Conservation (phyloP, 345 rosid species). For the Eucalyptus caleyi region DNA sequence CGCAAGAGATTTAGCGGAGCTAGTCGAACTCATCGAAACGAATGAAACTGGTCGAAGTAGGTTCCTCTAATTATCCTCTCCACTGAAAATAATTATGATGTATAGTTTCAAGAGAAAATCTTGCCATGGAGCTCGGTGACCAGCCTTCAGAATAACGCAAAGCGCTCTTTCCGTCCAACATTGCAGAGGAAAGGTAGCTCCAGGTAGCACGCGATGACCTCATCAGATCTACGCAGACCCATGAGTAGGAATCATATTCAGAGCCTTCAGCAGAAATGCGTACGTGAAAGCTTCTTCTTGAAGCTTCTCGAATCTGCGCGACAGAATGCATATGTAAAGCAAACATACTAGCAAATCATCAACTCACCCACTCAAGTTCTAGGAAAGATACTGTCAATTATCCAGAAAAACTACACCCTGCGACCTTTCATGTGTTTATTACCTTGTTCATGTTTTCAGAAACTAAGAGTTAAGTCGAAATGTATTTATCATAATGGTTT, state of each 20-base stretch:
- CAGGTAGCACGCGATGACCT: not conserved
- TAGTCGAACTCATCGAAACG: no score
- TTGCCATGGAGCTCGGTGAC: no score
- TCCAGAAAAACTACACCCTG: not conserved
- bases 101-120: no score
- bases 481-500: not conserved
- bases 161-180: not conserved
- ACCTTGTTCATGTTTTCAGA: not conserved
- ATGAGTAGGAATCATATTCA: constrained; percentile 50
- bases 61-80: no score
- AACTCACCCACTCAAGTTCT: not conserved
- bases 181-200: not conserved
- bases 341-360: not conserved
- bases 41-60: no score
- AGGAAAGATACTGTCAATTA: not conserved
- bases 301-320: constrained; percentile 92
- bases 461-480: not conserved
- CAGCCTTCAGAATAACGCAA: not conserved
- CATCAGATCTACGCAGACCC: not conserved
- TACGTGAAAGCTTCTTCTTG: constrained; percentile 62
- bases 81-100: no score
- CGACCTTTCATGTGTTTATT: not conserved
- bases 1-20: no score
- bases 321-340: not conserved
- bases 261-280: constrained; percentile 64